Percentiles rank a stretch among this genome's conserved stretches.
phyloP scores from a whole-genome alignment of 768 basidiomycete genomes.

The Astraeus odoratus region DNA sequence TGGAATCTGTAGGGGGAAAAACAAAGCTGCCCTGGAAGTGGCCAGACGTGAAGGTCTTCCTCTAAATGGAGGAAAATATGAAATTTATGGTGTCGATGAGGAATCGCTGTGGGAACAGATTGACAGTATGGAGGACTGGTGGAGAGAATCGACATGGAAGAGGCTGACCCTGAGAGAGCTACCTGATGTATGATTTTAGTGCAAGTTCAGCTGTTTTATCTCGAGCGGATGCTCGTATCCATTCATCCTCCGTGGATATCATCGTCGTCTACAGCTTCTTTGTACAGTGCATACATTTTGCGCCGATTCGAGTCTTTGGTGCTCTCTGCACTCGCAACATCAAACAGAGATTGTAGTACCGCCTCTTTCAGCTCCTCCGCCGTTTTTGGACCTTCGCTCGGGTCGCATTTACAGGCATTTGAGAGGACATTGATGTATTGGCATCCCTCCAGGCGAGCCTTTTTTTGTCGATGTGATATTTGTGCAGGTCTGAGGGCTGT shows the following conservation, averaged over 20 bases:
- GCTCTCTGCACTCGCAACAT: slow-evolving; percentile 65
- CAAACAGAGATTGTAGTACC: slow-evolving; percentile 60
- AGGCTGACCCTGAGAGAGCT: slow-evolving; percentile 76
- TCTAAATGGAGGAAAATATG: slow-evolving; percentile 70
- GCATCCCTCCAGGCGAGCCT: slow-evolving; percentile 29
- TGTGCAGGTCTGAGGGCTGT: slow-evolving; percentile 37
- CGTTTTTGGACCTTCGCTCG: slow-evolving; percentile 31
- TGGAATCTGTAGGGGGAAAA: slow-evolving; percentile 54
- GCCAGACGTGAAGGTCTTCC: slow-evolving; percentile 63
- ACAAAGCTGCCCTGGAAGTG: slow-evolving; percentile 75
- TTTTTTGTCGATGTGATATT: slow-evolving; percentile 41
- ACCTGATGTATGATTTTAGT: slow-evolving; percentile 49
- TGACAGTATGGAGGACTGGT: slow-evolving; percentile 81
- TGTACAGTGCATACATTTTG: slow-evolving; percentile 81
- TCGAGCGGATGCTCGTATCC: background rate
- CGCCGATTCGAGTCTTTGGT: slow-evolving; percentile 73
- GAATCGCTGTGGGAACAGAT: slow-evolving; percentile 82
- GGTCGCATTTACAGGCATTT: slow-evolving; percentile 46
- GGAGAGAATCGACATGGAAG: slow-evolving; percentile 88
- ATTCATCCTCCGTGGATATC: slow-evolving; percentile 24
- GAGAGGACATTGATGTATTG: slow-evolving; percentile 41
- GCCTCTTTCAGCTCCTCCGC: slow-evolving; percentile 39
- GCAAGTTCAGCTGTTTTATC: background rate
- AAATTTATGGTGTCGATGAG: slow-evolving; percentile 81
- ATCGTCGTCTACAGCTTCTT: slow-evolving; percentile 46